Evolutionary conservation across 1,139 yeast species (phyloP).

Genomic region (Sugiyamaella sp.): DNA sequence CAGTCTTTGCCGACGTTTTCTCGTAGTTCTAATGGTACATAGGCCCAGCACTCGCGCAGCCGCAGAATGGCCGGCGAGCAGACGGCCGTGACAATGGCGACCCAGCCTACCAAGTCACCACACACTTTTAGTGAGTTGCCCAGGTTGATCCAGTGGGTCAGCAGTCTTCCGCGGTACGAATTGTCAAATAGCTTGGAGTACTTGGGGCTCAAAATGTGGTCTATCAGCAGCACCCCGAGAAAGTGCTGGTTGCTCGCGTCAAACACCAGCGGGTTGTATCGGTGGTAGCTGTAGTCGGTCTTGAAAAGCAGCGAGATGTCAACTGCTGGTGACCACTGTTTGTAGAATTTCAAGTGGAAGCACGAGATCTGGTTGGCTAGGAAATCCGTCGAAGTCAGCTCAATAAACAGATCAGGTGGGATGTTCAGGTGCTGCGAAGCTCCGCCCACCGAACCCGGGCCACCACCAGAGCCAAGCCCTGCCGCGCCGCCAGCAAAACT

Average conservation of each 20-base stretch:
- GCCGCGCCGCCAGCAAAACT: neutral
- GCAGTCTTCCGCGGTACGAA: slow-evolving; percentile 60
- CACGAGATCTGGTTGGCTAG: slow-evolving; percentile 44
- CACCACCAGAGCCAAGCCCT: neutral
- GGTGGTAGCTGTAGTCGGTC: slow-evolving; percentile 48
- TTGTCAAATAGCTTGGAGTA: slow-evolving; percentile 33
- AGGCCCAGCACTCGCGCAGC: slow-evolving; percentile 73
- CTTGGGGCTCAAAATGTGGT: slow-evolving; percentile 63
- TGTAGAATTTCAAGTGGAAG: slow-evolving; percentile 44
- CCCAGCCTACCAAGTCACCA: slow-evolving; percentile 96
- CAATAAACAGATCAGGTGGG: slow-evolving; percentile 43
- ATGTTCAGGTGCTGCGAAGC: slow-evolving; percentile 23
- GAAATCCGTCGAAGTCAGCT: slow-evolving; percentile 34
- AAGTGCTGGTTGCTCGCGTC: slow-evolving; percentile 76
- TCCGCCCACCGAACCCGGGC: neutral
- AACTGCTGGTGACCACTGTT: slow-evolving; percentile 72
- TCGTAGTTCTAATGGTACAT: slow-evolving; percentile 62
- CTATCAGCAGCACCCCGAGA: slow-evolving; percentile 68
- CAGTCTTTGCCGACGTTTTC: slow-evolving; percentile 76
- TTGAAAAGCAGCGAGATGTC: slow-evolving; percentile 61
- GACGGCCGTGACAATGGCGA: slow-evolving; percentile 82
- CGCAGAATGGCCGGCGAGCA: slow-evolving; percentile 84
- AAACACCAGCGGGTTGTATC: slow-evolving; percentile 64
- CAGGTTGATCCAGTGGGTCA: slow-evolving; percentile 84
- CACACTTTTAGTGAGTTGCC: slow-evolving; percentile 76